Percentiles rank a stretch among this genome's conserved stretches.
phyloP scores from a whole-genome alignment of 179 eudicot species.

The Vitellaria paradoxa region DNA sequence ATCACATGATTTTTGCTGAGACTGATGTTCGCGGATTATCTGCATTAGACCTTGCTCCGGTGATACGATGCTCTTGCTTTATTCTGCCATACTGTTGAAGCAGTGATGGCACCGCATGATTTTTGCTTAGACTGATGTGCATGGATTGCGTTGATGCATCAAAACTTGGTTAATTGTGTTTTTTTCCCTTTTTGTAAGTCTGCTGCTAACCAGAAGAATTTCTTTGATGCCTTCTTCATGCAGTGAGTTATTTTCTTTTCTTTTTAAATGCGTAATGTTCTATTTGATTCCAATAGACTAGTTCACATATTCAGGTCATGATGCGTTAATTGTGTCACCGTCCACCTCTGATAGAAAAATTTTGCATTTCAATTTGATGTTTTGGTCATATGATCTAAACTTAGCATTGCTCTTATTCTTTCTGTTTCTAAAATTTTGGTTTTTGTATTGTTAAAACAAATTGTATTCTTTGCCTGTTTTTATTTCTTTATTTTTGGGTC shows the following conservation, averaged over 20 bases:
- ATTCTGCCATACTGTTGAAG: background rate
- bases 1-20: background rate
- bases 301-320: background rate
- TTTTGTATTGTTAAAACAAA: background rate
- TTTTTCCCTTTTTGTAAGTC: background rate
- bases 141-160: background rate
- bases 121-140: background rate
- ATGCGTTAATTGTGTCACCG: background rate
- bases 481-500: too few relatives aligned
- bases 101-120: background rate
- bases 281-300: background rate
- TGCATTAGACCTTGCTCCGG: background rate
- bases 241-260: background rate
- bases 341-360: background rate
- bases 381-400: background rate
- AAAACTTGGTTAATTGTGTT: background rate
- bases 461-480: background rate
- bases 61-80: background rate
- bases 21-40: background rate
- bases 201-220: background rate
- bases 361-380: background rate
- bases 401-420: background rate
- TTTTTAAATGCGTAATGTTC: background rate
- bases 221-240: slow-evolving; percentile 3
- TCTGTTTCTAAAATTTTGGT: background rate